These are phyloP conservation scores for Ustilago shanxiensis DNA, from an alignment of 1,284 basidiomycete species.

Conservation along the genomic window DNA sequence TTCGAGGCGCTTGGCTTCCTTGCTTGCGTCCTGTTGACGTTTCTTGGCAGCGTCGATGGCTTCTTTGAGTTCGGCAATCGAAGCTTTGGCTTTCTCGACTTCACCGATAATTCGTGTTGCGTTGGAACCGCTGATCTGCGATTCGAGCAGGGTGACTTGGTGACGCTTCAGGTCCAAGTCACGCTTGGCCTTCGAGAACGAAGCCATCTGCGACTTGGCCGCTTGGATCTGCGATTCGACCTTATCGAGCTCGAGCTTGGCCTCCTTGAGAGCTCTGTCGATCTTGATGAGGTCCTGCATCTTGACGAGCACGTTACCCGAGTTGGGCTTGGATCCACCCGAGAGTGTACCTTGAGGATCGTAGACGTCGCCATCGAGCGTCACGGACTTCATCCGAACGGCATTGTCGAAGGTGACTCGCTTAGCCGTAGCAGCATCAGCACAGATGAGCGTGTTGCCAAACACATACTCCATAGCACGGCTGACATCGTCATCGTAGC, in stretches of 20 bases:
- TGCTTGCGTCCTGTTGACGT: conserved; percentile 81
- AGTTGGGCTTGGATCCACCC: conserved; percentile 87
- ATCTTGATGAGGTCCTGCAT: conserved; percentile 84
- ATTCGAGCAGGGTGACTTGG: conserved; percentile 83
- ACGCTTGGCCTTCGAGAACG: conserved; percentile 78
- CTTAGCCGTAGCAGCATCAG: conserved; percentile 89
- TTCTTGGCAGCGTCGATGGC: conserved; percentile 79
- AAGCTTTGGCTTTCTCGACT: conserved; percentile 80
- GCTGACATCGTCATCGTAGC: conserved; percentile 85
- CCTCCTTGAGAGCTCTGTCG: conserved; percentile 75
- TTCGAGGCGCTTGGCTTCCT: conserved; percentile 87
- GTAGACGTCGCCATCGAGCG: conserved; percentile 94
- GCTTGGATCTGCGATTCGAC: conserved; percentile 77
- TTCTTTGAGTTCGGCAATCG: conserved; percentile 78
- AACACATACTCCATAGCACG: conserved; percentile 95
- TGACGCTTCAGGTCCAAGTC: conserved; percentile 91
- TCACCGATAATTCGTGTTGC: conserved; percentile 84
- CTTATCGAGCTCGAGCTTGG: conserved; percentile 73
- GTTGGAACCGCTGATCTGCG: conserved; percentile 89
- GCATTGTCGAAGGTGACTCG: conserved; percentile 86
- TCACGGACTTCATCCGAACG: conserved; percentile 84
- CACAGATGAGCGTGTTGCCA: conserved; percentile 90
- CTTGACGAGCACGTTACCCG: conserved; percentile 80
- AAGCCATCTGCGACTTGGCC: conserved; percentile 74
- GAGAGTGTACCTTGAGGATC: conserved; percentile 94